A percentile compares a stretch with the other conserved stretches of the same genome.
These are phyloP conservation scores for Haplosporangium sp. DNA, from an alignment of 371 early-diverging fungal genomes.

Conservation along the genomic window DNA sequence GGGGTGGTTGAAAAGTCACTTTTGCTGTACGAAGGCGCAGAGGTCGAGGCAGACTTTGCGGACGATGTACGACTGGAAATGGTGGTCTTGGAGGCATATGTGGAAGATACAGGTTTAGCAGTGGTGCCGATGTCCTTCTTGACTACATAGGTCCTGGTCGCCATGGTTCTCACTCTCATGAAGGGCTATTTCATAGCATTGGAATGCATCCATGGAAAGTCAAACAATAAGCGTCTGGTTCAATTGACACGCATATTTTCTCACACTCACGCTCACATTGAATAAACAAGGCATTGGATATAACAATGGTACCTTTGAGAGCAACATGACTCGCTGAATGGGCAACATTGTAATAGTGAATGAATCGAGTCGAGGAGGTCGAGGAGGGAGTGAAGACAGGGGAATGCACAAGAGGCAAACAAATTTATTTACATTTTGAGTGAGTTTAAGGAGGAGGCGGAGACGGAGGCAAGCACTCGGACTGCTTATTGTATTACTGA, in stretches of 20 bases:
- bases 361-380: not conserved
- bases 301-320: slow-evolving; percentile 10
- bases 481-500: too few relatives aligned
- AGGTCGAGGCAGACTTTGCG: not conserved
- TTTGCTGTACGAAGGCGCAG: slow-evolving; percentile 18
- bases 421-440: not conserved
- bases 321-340: slow-evolving; percentile 11
- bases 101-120: slow-evolving; percentile 11
- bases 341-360: slow-evolving; percentile 5
- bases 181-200: slow-evolving; percentile 14
- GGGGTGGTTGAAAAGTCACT: slow-evolving; percentile 25
- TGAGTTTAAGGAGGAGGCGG: too few relatives aligned
- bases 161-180: slow-evolving; percentile 25
- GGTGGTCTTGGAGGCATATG: slow-evolving; percentile 14
- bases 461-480: too few relatives aligned
- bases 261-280: too few relatives aligned
- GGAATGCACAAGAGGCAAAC: not conserved
- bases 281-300: not conserved
- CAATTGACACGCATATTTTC: not conserved
- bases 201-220: too few relatives aligned
- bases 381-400: not conserved
- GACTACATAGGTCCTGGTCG: slow-evolving; percentile 37
- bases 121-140: slow-evolving; percentile 20
- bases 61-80: not conserved
- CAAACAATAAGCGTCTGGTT: not conserved